Conservation (phyloP, 2,329 filamentous ascomycete genomes). For the Fusarium graminum region DNA sequence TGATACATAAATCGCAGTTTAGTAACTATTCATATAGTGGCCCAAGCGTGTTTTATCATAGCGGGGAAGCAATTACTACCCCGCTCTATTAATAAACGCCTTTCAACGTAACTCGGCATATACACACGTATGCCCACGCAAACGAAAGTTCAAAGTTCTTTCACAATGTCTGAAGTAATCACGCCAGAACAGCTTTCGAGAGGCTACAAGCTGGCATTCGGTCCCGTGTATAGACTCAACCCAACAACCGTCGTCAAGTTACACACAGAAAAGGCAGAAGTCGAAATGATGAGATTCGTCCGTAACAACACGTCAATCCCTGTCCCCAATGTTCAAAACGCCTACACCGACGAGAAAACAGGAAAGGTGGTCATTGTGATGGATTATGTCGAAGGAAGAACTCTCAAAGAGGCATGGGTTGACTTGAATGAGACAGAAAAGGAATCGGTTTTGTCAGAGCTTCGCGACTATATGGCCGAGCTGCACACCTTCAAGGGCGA, state of each 20-base stretch:
- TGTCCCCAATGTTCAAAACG: conserved; percentile 23
- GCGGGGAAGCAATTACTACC: no score
- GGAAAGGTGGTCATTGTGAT: conserved; percentile 36
- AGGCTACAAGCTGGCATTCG: background rate
- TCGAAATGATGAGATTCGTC: background rate
- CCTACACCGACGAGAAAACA: conserved; percentile 22
- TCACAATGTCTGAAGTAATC: background rate
- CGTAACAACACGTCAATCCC: conserved; percentile 21
- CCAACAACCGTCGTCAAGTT: background rate
- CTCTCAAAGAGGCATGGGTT: conserved; percentile 20
- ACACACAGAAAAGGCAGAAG: background rate
- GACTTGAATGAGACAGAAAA: conserved; percentile 24
- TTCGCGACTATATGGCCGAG: conserved; percentile 17
- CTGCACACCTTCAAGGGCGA: conserved; percentile 24
- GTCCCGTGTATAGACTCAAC: background rate
- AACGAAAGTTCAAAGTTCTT: no score
- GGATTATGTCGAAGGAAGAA: conserved; percentile 27
- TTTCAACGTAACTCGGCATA: no score
- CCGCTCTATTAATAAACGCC: no score
- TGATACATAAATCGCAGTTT: no score
- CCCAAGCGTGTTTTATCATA: no score
- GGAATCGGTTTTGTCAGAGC: conserved; percentile 36
- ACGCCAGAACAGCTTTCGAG: background rate
- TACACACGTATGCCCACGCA: no score
- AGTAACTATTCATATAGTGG: no score